These are phyloP conservation scores for Yamadazyma diddensiae DNA, from an alignment of 1,139 yeast species.

Conservation along the genomic window DNA sequence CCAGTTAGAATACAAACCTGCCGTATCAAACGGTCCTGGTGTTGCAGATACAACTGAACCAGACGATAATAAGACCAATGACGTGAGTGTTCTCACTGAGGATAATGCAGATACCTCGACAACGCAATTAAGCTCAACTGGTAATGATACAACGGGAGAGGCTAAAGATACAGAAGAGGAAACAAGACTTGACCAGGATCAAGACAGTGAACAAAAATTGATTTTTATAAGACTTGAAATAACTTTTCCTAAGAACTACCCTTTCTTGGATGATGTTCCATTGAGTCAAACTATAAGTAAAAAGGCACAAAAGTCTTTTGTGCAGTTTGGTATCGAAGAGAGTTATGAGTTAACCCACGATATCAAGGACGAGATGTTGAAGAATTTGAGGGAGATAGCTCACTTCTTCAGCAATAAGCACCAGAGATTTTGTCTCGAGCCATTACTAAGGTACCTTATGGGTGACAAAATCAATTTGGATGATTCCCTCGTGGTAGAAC, in stretches of 20 bases:
- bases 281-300: conserved; percentile 14
- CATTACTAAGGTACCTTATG: conserved; percentile 70
- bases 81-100: conserved; percentile 4
- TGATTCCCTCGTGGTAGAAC: conserved; percentile 29
- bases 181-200: conserved; percentile 1
- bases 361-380: conserved; percentile 48
- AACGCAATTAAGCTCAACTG: conserved; percentile 3
- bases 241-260: conserved; percentile 70
- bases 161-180: conserved; percentile 2
- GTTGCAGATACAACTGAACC: conserved; percentile 3
- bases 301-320: conserved; percentile 21
- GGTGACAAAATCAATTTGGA: conserved; percentile 72
- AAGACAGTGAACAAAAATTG: conserved; percentile 45
- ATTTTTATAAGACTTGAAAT: conserved; percentile 70
- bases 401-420: conserved; percentile 51
- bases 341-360: conserved; percentile 60
- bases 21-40: conserved; percentile 1
- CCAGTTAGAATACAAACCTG: conserved; percentile 2
- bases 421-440: conserved; percentile 72
- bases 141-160: conserved; percentile 1
- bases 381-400: conserved; percentile 54
- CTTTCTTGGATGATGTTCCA: conserved; percentile 52
- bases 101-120: conserved; percentile 9
- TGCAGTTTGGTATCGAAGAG: conserved; percentile 69
- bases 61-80: conserved; percentile 5